Evolutionary conservation across 2,329 filamentous ascomycete species (phyloP).

Genomic region (Microcyclospora pomicola): DNA sequence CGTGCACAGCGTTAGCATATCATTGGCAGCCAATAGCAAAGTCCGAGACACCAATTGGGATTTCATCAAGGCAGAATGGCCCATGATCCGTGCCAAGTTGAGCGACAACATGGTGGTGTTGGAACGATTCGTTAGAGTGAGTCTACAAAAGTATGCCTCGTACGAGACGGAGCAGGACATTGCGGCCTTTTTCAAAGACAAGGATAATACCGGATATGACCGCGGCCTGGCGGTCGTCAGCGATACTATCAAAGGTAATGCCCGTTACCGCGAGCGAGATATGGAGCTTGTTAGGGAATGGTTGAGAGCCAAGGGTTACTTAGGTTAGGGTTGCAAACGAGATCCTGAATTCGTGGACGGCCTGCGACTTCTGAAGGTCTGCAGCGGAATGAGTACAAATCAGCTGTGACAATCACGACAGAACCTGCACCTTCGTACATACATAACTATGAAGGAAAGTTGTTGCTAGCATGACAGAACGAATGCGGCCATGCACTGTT

Average conservation of each 20-base stretch:
- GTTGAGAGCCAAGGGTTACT: conserved; percentile 51
- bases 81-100: conserved; percentile 55
- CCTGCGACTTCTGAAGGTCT: neutral
- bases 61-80: conserved; percentile 76
- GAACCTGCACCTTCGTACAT: no score
- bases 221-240: conserved; percentile 72
- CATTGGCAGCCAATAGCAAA: conserved; percentile 58
- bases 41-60: conserved; percentile 69
- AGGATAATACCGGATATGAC: conserved; percentile 76
- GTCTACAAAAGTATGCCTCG: conserved; percentile 66
- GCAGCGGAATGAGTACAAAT: no score
- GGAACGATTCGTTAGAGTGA: conserved; percentile 73
- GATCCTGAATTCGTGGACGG: neutral
- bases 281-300: conserved; percentile 61
- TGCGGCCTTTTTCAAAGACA: conserved; percentile 66
- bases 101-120: conserved; percentile 72
- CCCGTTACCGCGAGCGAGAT: conserved; percentile 70
- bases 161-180: conserved; percentile 60
- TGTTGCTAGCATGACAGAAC: no score
- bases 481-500: no score
- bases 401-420: no score
- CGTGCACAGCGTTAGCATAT: conserved; percentile 65
- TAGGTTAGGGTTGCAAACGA: conserved; percentile 11
- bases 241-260: conserved; percentile 73
- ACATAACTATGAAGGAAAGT: no score